A percentile compares a stretch with the other conserved stretches of the same genome.
These are phyloP conservation scores for Fusarium brachygibbosum DNA, from an alignment of 2,329 filamentous ascomycete genomes.

Conservation along the genomic window DNA sequence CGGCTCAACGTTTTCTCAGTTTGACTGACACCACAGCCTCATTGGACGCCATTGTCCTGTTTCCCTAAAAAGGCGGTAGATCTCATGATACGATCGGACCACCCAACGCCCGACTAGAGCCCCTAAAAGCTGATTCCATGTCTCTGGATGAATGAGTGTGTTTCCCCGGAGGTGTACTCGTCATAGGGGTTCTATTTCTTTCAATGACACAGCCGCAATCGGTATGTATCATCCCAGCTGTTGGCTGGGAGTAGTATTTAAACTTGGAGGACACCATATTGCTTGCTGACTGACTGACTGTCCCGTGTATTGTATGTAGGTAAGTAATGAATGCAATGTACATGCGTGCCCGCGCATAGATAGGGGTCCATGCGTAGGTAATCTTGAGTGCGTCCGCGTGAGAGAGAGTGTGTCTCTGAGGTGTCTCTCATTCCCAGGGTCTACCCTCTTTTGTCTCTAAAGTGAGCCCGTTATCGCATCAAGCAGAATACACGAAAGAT, in stretches of 20 bases:
- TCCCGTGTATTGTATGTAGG: no score
- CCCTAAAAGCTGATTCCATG: neutral
- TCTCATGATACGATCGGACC: slow-evolving; percentile 42
- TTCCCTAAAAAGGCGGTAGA: slow-evolving; percentile 19
- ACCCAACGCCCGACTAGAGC: slow-evolving; percentile 30
- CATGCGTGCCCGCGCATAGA: neutral
- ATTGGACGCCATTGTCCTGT: slow-evolving; percentile 28
- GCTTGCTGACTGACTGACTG: neutral
- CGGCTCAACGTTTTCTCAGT: slow-evolving; percentile 32
- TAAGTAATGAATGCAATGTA: neutral
- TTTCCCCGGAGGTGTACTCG: slow-evolving; percentile 13
- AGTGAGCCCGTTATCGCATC: neutral
- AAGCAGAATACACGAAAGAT: neutral
- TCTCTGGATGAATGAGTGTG: neutral
- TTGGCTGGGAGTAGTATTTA: neutral
- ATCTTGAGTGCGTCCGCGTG: slow-evolving; percentile 5
- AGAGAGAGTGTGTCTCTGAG: slow-evolving; percentile 4
- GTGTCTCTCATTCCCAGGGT: slow-evolving; percentile 12
- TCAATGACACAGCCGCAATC: slow-evolving; percentile 19
- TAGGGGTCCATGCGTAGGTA: slow-evolving; percentile 17
- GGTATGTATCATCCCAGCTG: slow-evolving; percentile 9
- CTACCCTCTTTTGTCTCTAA: slow-evolving; percentile 10
- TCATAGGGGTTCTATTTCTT: slow-evolving; percentile 2
- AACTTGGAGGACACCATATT: slow-evolving; percentile 13
- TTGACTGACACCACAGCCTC: slow-evolving; percentile 11